A percentile compares a stretch with the other conserved stretches of the same genome.
These are phyloP conservation scores for Pythium vanterpoolii DNA, from an alignment of 352 stramenopile genomes.

Conservation along the genomic window DNA sequence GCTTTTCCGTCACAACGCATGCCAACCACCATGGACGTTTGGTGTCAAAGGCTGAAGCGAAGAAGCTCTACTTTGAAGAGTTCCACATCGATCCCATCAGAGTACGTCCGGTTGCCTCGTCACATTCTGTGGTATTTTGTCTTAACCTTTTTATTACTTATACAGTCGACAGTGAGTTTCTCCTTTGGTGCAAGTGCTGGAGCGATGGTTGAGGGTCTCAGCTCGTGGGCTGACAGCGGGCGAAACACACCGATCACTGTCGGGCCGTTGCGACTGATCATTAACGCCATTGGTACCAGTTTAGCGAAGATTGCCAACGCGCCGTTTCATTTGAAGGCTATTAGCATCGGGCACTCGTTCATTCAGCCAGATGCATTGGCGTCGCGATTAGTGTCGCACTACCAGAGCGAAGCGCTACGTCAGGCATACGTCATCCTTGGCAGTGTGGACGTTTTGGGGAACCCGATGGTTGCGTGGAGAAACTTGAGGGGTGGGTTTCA, in stretches of 20 bases:
- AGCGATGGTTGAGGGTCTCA: constrained; percentile 60
- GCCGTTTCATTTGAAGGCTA: constrained; percentile 74
- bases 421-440: constrained; percentile 87
- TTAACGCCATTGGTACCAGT: constrained; percentile 86
- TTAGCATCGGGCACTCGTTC: constrained; percentile 83
- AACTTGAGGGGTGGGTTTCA: constrained; percentile 79
- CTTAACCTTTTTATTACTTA: background rate
- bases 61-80: constrained; percentile 89
- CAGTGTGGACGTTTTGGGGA: constrained; percentile 85
- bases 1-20: constrained; percentile 12
- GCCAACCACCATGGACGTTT: constrained; percentile 23
- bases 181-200: constrained; percentile 68
- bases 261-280: constrained; percentile 71
- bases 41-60: constrained; percentile 57
- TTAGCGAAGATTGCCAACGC: constrained; percentile 88
- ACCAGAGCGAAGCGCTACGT: constrained; percentile 84
- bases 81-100: constrained; percentile 84
- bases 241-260: constrained; percentile 51
- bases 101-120: constrained; percentile 24
- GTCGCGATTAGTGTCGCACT: constrained; percentile 71
- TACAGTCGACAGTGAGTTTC: constrained; percentile 77
- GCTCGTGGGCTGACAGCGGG: constrained; percentile 24
- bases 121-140: background rate
- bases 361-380: constrained; percentile 73
- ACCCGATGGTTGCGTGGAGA: constrained; percentile 87